phyloP scores from a whole-genome alignment of 306 rosid species.

The Aeschynomene evenia region DNA sequence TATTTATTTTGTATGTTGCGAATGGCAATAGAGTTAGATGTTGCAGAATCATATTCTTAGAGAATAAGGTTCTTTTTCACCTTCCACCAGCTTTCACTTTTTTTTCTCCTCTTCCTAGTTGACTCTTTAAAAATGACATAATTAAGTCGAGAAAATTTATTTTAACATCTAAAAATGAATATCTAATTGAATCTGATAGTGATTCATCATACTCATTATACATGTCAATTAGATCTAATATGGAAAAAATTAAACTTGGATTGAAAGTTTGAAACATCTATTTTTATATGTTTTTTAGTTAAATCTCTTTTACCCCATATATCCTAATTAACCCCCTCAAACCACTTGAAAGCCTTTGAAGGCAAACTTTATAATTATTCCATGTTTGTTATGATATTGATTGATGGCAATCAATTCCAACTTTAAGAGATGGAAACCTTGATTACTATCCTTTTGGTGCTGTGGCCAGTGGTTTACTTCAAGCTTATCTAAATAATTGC shows the following conservation, averaged over 20 bases:
- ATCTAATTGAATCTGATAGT: too few species aligned
- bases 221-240: too few species aligned
- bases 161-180: too few species aligned
- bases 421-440: constrained; percentile 29
- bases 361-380: constrained; percentile 37
- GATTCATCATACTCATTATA: too few species aligned
- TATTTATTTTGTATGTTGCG: constrained; percentile 47
- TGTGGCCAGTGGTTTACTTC: neutral
- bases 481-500: constrained; percentile 12
- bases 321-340: neutral
- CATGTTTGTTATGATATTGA: constrained; percentile 31
- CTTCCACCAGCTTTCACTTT: constrained; percentile 47
- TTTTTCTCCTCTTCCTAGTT: constrained; percentile 32
- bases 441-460: neutral
- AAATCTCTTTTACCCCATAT: constrained; percentile 12
- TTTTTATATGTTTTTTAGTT: too few species aligned
- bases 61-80: constrained; percentile 51
- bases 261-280: too few species aligned
- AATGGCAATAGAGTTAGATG: constrained; percentile 49
- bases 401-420: constrained; percentile 26
- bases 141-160: too few species aligned
- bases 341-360: constrained; percentile 32
- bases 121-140: constrained; percentile 49
- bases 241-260: too few species aligned
- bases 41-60: constrained; percentile 51